Base-by-base conservation (phyloP, 23 red algal species). In the Gracilaria domingensis region DNA sequence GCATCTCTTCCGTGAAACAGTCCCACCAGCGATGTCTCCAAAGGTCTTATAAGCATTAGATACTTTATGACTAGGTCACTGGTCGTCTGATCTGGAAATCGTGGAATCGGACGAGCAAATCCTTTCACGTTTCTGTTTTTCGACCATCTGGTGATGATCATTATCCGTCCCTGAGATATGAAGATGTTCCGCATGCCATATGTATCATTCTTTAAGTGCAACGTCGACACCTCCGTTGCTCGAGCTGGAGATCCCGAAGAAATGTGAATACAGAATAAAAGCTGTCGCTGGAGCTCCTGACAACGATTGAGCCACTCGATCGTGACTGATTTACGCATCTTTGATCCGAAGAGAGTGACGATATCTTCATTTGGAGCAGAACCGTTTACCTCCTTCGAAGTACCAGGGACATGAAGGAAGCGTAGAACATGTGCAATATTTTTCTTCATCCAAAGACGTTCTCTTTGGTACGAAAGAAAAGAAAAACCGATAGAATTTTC, bases 211-310 rank as follows among this genome's bases (percentile, higher is more conserved):
- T 25, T 38, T 2, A 81, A 18, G 2, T 20, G 42, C 2, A 81
- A 81, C 1, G 47, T 53, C 1, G 20, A 21, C 21, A 81, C 25
- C 21, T 81, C 49, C 1, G 49, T 24, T 4, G 47, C 77, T 5
- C 77, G 26, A 24, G 24, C 77, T 0, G 49, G 77, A 59, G 77
- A 81, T 9, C 77, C 77, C 8, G 77, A 81, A 9, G 49, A 59
- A 6, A 81, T 37, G 34, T 81, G 77, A 16, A 81, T 33, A 12
- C 49, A 60, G 28, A 57, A 26, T 4, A 81, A 32, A 2, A 81
- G 34, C 4, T 29, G 77, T 2, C 59, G 32, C 53, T 81, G 77
- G 9, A 81, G 34, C 49, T 21, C 34, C 21, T 81, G 26, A 25
- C 77, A 81, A 9, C 7, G 2, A 14, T 42, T 58, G 12, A 81